These are phyloP conservation scores for Zelonia costaricensis DNA, from an alignment of 208 protist genomes.

Conservation along the genomic window DNA sequence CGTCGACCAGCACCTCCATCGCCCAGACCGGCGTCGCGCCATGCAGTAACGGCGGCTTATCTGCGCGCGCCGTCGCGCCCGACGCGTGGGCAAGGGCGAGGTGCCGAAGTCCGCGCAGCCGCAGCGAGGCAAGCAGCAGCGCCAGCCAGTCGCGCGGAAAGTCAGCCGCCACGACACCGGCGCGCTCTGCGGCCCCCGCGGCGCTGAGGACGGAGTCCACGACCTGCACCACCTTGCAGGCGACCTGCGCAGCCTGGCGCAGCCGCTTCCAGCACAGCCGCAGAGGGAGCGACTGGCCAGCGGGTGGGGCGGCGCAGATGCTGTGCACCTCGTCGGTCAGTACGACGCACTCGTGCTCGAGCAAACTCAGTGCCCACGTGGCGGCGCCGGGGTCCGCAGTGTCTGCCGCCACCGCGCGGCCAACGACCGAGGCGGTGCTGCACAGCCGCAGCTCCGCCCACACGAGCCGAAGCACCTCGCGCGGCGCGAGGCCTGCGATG, in stretches of 20 bases:
- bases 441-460: slow-evolving; percentile 7
- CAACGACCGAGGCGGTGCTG: background rate
- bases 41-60: background rate
- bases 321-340: slow-evolving; percentile 12
- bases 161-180: slow-evolving; percentile 1
- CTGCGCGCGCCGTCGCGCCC: background rate
- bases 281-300: background rate
- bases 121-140: slow-evolving; percentile 23
- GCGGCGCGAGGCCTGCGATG: background rate
- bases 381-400: slow-evolving; percentile 3
- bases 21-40: background rate
- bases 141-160: slow-evolving; percentile 7
- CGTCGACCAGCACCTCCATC: slow-evolving; percentile 2
- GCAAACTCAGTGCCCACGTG: slow-evolving; percentile 39
- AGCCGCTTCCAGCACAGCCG: background rate
- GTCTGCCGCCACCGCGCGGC: background rate
- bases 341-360: slow-evolving; percentile 30
- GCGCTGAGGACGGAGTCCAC: slow-evolving; percentile 18
- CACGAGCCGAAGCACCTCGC: slow-evolving; percentile 14
- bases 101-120: slow-evolving; percentile 35
- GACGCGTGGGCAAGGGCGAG: slow-evolving; percentile 13
- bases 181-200: background rate
- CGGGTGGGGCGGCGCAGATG: background rate
- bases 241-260: background rate
- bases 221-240: slow-evolving; percentile 19